Percentiles rank a stretch among this genome's conserved stretches.
Conservation (phyloP, 768 basidiomycete genomes). For the Lactarius sp. region DNA sequence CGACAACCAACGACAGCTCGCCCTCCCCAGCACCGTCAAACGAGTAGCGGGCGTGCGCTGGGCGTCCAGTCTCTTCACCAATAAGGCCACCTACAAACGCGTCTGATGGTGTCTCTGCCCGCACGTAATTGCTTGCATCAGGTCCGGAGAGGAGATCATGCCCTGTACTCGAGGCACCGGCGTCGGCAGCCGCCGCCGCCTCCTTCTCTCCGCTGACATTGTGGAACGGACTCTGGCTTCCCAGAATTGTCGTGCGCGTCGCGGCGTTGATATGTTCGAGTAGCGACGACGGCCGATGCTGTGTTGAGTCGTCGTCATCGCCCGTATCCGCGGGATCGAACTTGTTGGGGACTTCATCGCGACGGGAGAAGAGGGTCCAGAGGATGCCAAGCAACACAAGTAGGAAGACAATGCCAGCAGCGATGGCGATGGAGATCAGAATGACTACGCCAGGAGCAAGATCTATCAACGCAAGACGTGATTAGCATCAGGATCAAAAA, state of each 20-base stretch:
- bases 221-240: conserved; percentile 39
- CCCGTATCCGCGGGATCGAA: conserved; percentile 61
- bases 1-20: conserved; percentile 63
- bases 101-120: conserved; percentile 79
- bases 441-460: conserved; percentile 92
- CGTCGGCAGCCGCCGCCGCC: conserved; percentile 41
- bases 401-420: conserved; percentile 89
- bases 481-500: conserved; percentile 18
- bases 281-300: conserved; percentile 80
- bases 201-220: conserved; percentile 49
- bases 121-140: conserved; percentile 71
- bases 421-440: conserved; percentile 94
- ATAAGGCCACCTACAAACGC: conserved; percentile 55
- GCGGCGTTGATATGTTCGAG: conserved; percentile 90
- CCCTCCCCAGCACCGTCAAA: conserved; percentile 78
- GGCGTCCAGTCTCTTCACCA: conserved; percentile 56
- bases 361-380: conserved; percentile 82
- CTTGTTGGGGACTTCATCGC: conserved; percentile 66
- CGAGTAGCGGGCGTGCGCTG: conserved; percentile 76
- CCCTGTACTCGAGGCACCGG: conserved; percentile 30
- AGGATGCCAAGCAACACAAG: conserved; percentile 80
- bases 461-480: conserved; percentile 39
- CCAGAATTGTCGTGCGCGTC: conserved; percentile 77
- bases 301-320: conserved; percentile 64
- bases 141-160: conserved; percentile 58